Conservation (phyloP, 805 yeast genomes). For the Candida nonsorbophila region DNA sequence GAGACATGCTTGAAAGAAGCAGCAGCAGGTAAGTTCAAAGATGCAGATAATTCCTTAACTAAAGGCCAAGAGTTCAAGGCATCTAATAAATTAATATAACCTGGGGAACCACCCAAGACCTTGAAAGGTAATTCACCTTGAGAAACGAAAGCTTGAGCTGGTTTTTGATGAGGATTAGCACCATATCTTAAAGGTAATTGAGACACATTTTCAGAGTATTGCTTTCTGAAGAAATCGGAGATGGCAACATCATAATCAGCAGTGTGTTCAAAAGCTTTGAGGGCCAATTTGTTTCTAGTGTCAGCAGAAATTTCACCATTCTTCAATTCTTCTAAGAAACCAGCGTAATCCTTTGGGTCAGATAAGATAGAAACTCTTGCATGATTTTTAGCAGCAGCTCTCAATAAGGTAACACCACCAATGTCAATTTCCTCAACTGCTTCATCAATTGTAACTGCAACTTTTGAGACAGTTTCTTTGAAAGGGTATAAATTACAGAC, state of each 20-base stretch:
- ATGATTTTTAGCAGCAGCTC: conserved; percentile 99
- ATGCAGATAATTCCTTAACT: conserved; percentile 92
- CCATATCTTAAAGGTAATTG: conserved; percentile 97
- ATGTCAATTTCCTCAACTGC: conserved; percentile 98
- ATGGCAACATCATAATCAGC: conserved; percentile 96
- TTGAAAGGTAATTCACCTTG: conserved; percentile 89
- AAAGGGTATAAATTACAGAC: conserved; percentile 98
- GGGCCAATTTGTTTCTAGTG: conserved; percentile 78
- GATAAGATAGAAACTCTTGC: conserved; percentile 91
- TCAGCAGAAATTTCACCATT: conserved; percentile 66
- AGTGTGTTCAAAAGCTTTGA: conserved; percentile 97
- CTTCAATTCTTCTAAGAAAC: conserved; percentile 75
- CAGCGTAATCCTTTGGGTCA: conserved; percentile 91
- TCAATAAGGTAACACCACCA: conserved; percentile 91
- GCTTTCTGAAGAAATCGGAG: conserved; percentile 95
- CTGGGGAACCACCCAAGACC: conserved; percentile 93
- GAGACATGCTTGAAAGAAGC: conserved; percentile 98
- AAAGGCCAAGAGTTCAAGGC: conserved; percentile 98
- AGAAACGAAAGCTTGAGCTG: conserved; percentile 92
- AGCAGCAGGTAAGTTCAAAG: conserved; percentile 95
- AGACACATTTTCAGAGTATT: conserved; percentile 82
- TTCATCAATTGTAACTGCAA: conserved; percentile 91
- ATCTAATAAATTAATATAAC: conserved; percentile 93
- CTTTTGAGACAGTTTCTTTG: conserved; percentile 94
- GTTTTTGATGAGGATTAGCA: conserved; percentile 98